Percentiles rank a stretch among this genome's conserved stretches.
These are phyloP conservation scores for Paramecium sonneborni DNA, from an alignment of 73 alveolate genomes.

Conservation along the genomic window DNA sequence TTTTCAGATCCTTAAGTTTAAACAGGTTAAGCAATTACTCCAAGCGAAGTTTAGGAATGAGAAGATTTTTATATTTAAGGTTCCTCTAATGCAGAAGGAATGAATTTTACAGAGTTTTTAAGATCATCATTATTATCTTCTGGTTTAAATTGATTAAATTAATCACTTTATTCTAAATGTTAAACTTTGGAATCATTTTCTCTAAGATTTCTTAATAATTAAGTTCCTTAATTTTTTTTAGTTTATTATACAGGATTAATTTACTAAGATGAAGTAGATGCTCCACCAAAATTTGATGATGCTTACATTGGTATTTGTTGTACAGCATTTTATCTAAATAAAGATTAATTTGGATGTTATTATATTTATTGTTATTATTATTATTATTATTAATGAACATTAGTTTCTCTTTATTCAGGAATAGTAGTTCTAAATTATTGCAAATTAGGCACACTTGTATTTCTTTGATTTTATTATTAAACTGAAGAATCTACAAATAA, in stretches of 20 bases:
- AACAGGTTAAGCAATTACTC: not conserved
- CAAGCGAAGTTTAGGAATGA: not conserved
- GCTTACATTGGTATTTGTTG: not conserved
- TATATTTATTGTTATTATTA: not conserved
- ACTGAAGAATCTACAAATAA: not conserved
- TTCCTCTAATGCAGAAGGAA: not conserved
- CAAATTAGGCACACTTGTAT: slow-evolving; percentile 7
- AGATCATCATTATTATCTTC: not conserved
- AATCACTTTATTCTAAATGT: not conserved
- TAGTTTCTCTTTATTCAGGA: not conserved
- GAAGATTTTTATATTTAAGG: not conserved
- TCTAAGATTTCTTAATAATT: not conserved
- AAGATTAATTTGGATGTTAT: not conserved
- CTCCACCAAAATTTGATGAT: not conserved
- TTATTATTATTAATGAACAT: not conserved
- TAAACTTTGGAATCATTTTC: not conserved
- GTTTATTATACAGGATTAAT: not conserved
- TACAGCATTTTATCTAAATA: not conserved
- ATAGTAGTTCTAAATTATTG: not conserved
- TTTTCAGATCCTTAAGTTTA: not conserved
- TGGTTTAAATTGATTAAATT: not conserved
- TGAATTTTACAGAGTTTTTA: not conserved
- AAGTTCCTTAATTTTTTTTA: not conserved
- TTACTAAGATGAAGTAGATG: not conserved
- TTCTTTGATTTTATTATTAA: not conserved